Conservation (phyloP, 108 stramenopile species). For the Nitzschia sp. region DNA sequence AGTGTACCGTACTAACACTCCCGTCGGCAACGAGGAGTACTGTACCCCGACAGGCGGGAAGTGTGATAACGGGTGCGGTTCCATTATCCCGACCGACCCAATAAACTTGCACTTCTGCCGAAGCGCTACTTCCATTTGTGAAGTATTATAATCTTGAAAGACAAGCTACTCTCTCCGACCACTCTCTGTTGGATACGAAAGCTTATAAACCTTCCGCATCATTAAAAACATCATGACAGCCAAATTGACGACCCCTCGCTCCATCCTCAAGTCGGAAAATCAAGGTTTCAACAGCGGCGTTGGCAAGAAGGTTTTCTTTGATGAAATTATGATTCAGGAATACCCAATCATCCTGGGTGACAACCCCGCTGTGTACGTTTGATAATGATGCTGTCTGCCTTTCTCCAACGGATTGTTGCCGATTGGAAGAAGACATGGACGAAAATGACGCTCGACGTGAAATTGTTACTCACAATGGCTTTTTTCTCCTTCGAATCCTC, state of each 20-base stretch:
- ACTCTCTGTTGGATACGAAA: too few species aligned
- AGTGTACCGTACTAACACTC: too few species aligned
- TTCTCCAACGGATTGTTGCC: too few species aligned
- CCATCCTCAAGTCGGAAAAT: conserved; percentile 15
- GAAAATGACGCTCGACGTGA: neutral
- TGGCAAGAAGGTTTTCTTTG: conserved; percentile 37
- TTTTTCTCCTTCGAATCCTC: neutral
- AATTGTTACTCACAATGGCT: neutral
- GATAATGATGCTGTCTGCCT: neutral
- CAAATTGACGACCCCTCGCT: neutral
- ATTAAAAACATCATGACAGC: conserved; percentile 24
- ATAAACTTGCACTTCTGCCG: too few species aligned
- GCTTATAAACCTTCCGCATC: too few species aligned
- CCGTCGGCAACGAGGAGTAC: too few species aligned
- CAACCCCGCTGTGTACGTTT: conserved; percentile 29
- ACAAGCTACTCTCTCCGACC: too few species aligned
- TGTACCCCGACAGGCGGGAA: too few species aligned
- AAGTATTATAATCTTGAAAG: too few species aligned
- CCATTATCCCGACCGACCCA: neutral
- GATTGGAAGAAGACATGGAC: neutral
- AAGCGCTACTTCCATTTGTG: too few species aligned
- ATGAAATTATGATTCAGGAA: conserved; percentile 27
- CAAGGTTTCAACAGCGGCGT: neutral
- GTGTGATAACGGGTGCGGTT: too few species aligned
- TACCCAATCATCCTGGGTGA: conserved; percentile 32